These are phyloP conservation scores for Fraxinus anomala DNA, from an alignment of 257 asterid species.

Conservation along the genomic window DNA sequence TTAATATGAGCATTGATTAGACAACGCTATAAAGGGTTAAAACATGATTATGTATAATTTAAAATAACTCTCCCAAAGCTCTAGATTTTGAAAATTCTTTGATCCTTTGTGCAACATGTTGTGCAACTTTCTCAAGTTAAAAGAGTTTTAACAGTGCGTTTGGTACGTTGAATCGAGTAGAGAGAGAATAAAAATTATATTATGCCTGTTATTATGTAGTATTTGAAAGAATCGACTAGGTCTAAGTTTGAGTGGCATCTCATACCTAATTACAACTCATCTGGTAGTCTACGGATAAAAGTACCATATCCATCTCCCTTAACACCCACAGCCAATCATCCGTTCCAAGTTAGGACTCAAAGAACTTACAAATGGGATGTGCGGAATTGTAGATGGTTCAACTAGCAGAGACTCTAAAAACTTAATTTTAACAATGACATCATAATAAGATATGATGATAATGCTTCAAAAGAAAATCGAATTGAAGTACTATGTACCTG, in stretches of 20 bases:
- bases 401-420: neutral
- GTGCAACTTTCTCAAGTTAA: neutral
- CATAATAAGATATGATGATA: neutral
- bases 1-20: neutral
- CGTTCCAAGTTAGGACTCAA: neutral
- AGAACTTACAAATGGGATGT: too few relatives aligned
- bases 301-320: too few relatives aligned
- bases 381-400: too few relatives aligned
- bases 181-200: neutral
- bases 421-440: neutral
- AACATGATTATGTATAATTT: neutral
- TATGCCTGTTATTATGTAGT: too few relatives aligned
- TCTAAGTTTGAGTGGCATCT: too few relatives aligned
- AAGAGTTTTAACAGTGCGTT: neutral
- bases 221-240: neutral
- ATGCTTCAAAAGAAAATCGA: neutral
- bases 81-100: neutral
- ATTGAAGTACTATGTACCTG: neutral
- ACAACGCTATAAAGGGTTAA: neutral
- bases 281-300: too few relatives aligned
- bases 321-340: neutral
- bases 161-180: slow-evolving; percentile 35
- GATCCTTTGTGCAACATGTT: neutral
- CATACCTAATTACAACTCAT: too few relatives aligned
- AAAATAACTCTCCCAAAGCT: neutral